These are phyloP conservation scores for Fusarium sp. DNA, from an alignment of 2,329 filamentous ascomycete genomes.

Conservation along the genomic window DNA sequence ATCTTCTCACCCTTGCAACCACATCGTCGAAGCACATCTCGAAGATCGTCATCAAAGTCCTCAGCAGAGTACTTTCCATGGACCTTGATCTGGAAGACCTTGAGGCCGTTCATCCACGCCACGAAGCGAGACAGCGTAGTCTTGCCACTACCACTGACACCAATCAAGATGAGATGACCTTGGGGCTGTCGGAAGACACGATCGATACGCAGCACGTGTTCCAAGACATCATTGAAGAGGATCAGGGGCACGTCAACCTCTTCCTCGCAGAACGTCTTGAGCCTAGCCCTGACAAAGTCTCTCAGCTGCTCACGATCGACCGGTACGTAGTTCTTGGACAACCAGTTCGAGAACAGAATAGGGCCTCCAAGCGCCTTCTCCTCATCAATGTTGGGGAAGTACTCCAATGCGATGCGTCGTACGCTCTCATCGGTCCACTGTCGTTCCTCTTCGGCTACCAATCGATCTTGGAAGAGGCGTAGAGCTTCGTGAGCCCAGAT, in stretches of 20 bases:
- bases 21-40: constrained; percentile 90
- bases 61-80: constrained; percentile 98
- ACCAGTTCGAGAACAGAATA: constrained; percentile 98
- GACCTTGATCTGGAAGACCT: constrained; percentile 99
- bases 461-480: constrained; percentile 94
- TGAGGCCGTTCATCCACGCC: constrained; percentile 99
- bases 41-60: constrained; percentile 97
- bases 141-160: constrained; percentile 98
- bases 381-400: constrained; percentile 96
- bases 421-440: constrained; percentile 95
- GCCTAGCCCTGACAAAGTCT: constrained; percentile 95
- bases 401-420: constrained; percentile 84
- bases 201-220: constrained; percentile 98
- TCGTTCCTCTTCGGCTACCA: constrained; percentile 93
- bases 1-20: constrained; percentile 99
- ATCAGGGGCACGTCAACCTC: constrained; percentile 98
- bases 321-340: constrained; percentile 97
- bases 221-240: constrained; percentile 98
- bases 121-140: constrained; percentile 98
- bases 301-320: constrained; percentile 95
- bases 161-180: constrained; percentile 97
- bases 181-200: constrained; percentile 98
- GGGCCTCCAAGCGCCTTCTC: constrained; percentile 88
- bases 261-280: constrained; percentile 99
- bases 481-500: constrained; percentile 99